phyloP scores from a whole-genome alignment of 495 filamentous ascomycete species.

The Hypoxylon rickii region DNA sequence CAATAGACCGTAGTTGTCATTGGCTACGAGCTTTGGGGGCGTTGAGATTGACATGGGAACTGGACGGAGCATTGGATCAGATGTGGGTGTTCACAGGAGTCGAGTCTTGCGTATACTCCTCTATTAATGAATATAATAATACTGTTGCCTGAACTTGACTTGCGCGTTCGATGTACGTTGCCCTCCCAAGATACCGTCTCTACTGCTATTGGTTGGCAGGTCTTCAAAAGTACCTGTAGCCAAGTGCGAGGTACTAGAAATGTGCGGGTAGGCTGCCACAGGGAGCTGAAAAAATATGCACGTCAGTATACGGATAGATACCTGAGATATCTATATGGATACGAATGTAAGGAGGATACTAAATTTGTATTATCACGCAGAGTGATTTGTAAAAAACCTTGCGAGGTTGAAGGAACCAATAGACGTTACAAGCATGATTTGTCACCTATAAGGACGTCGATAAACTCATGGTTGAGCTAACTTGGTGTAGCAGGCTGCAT shows the following conservation, averaged over 20 bases:
- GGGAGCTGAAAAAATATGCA: too few relatives aligned
- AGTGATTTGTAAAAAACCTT: too few relatives aligned
- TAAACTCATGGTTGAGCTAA: too few relatives aligned
- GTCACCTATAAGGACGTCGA: slow-evolving; percentile 8
- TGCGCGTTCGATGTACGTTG: slow-evolving; percentile 20
- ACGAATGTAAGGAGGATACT: too few relatives aligned
- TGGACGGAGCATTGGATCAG: slow-evolving; percentile 12
- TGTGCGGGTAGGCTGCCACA: too few relatives aligned
- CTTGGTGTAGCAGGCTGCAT: slow-evolving; percentile 8
- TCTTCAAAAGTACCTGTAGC: too few relatives aligned
- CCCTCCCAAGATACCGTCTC: too few relatives aligned
- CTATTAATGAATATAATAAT: slow-evolving; percentile 2
- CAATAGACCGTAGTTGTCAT: slow-evolving; percentile 2
- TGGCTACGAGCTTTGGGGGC: slow-evolving; percentile 9
- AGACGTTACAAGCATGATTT: slow-evolving; percentile 24
- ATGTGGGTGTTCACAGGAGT: slow-evolving; percentile 6
- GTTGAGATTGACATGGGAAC: background rate
- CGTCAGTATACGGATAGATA: too few relatives aligned
- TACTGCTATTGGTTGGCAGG: too few relatives aligned
- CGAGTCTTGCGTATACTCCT: slow-evolving; percentile 17
- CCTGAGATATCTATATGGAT: too few relatives aligned
- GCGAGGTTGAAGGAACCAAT: background rate
- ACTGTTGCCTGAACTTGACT: slow-evolving; percentile 22
- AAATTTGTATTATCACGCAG: too few relatives aligned
- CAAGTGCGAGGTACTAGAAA: too few relatives aligned